A percentile compares a stretch with the other conserved stretches of the same genome.
Conservation (phyloP, 257 asterid species). For the Pogostemon cablin region DNA sequence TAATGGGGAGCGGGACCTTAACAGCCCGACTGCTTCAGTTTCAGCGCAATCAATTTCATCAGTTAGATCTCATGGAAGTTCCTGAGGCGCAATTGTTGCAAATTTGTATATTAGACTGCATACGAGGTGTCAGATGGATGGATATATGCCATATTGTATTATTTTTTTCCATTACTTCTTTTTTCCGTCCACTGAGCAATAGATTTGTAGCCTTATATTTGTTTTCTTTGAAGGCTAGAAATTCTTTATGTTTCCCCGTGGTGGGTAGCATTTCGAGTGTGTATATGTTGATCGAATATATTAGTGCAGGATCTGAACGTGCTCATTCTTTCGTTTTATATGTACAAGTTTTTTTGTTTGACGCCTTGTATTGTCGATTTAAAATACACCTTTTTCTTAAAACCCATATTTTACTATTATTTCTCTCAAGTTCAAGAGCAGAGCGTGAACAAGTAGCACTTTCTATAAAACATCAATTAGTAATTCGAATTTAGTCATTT, state of each 20-base stretch:
- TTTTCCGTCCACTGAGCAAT: constrained; percentile 23
- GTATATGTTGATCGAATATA: constrained; percentile 37
- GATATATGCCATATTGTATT: constrained; percentile 29
- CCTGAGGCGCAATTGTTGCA: constrained; percentile 44
- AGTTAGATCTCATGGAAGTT: constrained; percentile 89
- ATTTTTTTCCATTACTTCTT: constrained; percentile 2
- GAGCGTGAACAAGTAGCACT: not conserved
- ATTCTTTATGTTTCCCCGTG: constrained; percentile 35
- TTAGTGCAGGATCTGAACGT: constrained; percentile 33
- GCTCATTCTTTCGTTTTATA: constrained; percentile 33
- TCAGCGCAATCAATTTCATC: constrained; percentile 97
- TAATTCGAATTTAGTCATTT: not conserved
- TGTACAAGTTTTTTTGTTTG: constrained; percentile 20
- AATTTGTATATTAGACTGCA: constrained; percentile 45
- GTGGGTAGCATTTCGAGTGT: constrained; percentile 41
- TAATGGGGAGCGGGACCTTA: constrained; percentile 85
- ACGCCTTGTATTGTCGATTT: constrained; percentile 15
- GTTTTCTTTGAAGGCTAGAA: constrained; percentile 41
- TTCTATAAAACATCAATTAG: not conserved
- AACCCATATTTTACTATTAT: not conserved
- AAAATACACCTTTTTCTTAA: not conserved
- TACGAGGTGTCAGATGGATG: constrained; percentile 29
- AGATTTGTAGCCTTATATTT: constrained; percentile 37
- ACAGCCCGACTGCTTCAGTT: constrained; percentile 98
- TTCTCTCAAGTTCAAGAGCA: not conserved